These are phyloP conservation scores for Sporopachydermia quercuum DNA, from an alignment of 805 yeast species.

Conservation along the genomic window DNA sequence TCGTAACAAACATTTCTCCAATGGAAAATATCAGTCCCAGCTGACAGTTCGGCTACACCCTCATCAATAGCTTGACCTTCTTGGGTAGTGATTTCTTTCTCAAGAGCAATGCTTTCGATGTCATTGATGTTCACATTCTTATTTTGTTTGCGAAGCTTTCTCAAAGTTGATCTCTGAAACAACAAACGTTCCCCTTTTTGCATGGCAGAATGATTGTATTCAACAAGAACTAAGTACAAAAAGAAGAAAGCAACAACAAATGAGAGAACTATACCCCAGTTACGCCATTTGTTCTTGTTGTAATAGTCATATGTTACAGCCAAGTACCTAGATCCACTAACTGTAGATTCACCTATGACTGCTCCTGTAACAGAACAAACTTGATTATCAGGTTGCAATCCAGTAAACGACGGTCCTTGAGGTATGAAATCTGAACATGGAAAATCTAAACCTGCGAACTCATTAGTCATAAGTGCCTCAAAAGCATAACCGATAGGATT, in stretches of 20 bases:
- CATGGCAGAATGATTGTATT: constrained; percentile 43
- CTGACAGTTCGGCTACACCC: constrained; percentile 14
- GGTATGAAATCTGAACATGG: constrained; percentile 36
- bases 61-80: constrained; percentile 15
- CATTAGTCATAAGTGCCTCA: constrained; percentile 44
- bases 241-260: constrained; percentile 38
- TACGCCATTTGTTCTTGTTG: constrained; percentile 42
- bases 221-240: constrained; percentile 39
- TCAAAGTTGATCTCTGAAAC: constrained; percentile 36
- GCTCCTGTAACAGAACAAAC: constrained; percentile 48
- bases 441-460: constrained; percentile 32
- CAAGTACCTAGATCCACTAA: constrained; percentile 39
- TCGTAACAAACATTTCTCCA: constrained; percentile 69
- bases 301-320: constrained; percentile 27
- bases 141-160: constrained; percentile 28
- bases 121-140: constrained; percentile 14
- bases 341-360: constrained; percentile 31
- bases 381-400: constrained; percentile 20
- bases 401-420: constrained; percentile 16
- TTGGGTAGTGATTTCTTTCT: constrained; percentile 10
- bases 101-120: constrained; percentile 14
- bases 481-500: constrained; percentile 44
- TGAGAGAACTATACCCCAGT: constrained; percentile 45
- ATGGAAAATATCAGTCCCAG: constrained; percentile 38
- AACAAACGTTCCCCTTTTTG: constrained; percentile 61